Base-by-base conservation (phyloP, 1,139 yeast genomes). In the Debaryomycetaceae sp. region DNA sequence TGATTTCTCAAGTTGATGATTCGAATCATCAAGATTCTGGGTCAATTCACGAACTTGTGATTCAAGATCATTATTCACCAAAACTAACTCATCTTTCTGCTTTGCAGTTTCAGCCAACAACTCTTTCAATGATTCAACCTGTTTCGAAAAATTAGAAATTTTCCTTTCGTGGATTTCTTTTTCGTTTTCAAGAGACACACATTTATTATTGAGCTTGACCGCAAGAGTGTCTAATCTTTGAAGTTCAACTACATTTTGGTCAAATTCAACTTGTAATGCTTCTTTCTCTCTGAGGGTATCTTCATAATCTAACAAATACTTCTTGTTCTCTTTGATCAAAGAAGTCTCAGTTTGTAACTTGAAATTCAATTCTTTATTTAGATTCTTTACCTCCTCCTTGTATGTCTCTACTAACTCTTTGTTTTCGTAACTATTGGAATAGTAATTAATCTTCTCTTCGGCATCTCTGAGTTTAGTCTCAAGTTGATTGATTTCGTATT, bases 321-420 rank as follows among this genome's bases (percentile, higher is more conserved):
- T 77, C 41, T 84, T 81, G 48, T 82, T 71, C 40, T 80, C 83
- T 51, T 82, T 84, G 41, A 81, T 78, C 40, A 85, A 60, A 28
- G 76, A 78, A 0, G 87, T 78, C 61, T 85, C 92, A 33, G 69
- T 72, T 49, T 80, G 79, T 60, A 81, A 70, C 48, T 76, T 73
- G 48, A 73, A 73, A 30, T 71, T 68, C 33, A 87, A 60, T 37
- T 84, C 87, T 28, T 71, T 70, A 43, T 79, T 78, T 45, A 87
- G 62, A 34, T 70, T 65, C 39, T 77, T 71, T 43, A 87, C 73
- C 52, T 87, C 89, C 26, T 71, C 73, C 40, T 75, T 76, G 43
- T 72, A 73, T 45, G 67, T 73, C 38, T 73, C 79, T 38, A 59
- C 61, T 13, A 61, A 49, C 44, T 66, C 71, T 37, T 62, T 64